Conservation (phyloP, 2,329 filamentous ascomycete genomes). For the Emericellopsis atlantica region DNA sequence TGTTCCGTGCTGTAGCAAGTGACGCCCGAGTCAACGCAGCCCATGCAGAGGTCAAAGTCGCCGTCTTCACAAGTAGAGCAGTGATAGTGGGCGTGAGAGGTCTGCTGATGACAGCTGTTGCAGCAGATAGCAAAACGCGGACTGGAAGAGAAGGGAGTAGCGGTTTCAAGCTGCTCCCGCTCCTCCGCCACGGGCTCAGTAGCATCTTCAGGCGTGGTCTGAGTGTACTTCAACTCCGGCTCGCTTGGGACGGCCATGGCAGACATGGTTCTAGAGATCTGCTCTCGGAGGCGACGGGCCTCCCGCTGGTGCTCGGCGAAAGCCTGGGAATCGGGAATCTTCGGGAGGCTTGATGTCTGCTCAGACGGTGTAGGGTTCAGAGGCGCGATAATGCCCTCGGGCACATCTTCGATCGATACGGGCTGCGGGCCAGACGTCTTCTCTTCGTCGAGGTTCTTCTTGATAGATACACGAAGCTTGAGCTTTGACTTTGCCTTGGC, state of each 20-base stretch:
- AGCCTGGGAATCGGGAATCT: constrained; percentile 11
- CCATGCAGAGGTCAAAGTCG: constrained; percentile 84
- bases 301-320: constrained; percentile 14
- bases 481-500: constrained; percentile 98
- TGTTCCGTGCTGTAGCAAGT: constrained; percentile 70
- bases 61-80: constrained; percentile 88
- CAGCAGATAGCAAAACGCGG: constrained; percentile 72
- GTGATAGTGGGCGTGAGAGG: constrained; percentile 80
- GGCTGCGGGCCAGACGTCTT: constrained; percentile 18
- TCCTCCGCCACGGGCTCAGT: too few relatives aligned
- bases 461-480: constrained; percentile 61
- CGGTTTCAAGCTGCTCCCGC: too few relatives aligned
- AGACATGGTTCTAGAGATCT: constrained; percentile 3
- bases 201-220: not conserved
- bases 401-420: constrained; percentile 37
- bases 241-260: not conserved
- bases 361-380: constrained; percentile 9
- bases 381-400: not conserved
- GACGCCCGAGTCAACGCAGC: constrained; percentile 63
- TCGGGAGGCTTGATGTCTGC: constrained; percentile 10
- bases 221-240: not conserved
- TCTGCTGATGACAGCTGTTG: constrained; percentile 73
- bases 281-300: constrained; percentile 8
- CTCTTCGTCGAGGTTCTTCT: constrained; percentile 4
- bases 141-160: not conserved